Evolutionary conservation across 108 stramenopile genomes (phyloP).

Genomic region (Nitzschia inconspicua): DNA sequence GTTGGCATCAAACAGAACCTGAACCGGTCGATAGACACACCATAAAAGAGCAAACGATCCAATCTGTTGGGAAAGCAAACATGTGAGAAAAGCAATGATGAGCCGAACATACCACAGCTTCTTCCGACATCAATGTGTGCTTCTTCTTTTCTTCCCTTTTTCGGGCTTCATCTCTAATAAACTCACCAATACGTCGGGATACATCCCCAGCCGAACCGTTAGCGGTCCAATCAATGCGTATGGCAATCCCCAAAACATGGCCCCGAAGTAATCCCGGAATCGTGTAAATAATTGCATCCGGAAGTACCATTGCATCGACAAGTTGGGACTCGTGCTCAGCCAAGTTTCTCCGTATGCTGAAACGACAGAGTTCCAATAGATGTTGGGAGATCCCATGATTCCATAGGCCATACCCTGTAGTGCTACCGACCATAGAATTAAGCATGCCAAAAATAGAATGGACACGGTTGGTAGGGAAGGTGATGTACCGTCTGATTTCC

Average conservation of each 20-base stretch:
- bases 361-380: slow-evolving; percentile 28
- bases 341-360: slow-evolving; percentile 37
- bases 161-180: neutral
- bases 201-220: slow-evolving; percentile 49
- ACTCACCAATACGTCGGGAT: slow-evolving; percentile 66
- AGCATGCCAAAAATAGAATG: slow-evolving; percentile 24
- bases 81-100: neutral
- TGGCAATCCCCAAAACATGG: slow-evolving; percentile 47
- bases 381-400: slow-evolving; percentile 22
- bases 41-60: slow-evolving; percentile 46
- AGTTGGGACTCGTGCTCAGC: slow-evolving; percentile 41
- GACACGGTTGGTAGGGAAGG: slow-evolving; percentile 22
- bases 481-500: slow-evolving; percentile 1
- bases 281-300: slow-evolving; percentile 76
- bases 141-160: too few relatives aligned
- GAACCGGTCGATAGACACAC: slow-evolving; percentile 53
- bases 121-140: too few relatives aligned
- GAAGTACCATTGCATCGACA: slow-evolving; percentile 82
- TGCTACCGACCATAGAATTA: slow-evolving; percentile 17
- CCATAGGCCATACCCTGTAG: slow-evolving; percentile 29
- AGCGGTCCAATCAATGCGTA: slow-evolving; percentile 57
- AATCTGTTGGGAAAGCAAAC: slow-evolving; percentile 20
- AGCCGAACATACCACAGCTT: too few relatives aligned
- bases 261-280: slow-evolving; percentile 61
- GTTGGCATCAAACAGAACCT: slow-evolving; percentile 63